Evolutionary conservation across 2,329 filamentous ascomycete species (phyloP).

Genomic region (Scytalidium lignicola): DNA sequence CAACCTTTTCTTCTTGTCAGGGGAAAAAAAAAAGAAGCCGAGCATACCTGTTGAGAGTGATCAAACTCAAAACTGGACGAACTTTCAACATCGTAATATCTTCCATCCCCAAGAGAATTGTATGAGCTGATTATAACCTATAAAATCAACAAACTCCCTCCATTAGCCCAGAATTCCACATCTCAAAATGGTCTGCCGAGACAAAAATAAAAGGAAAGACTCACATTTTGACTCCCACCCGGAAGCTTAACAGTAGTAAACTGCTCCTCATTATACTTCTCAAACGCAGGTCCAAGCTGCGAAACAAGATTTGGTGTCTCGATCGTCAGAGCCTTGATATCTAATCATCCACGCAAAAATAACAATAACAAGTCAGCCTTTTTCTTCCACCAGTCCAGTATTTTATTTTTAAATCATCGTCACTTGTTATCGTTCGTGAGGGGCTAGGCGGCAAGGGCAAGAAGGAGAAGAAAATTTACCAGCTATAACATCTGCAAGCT

Average conservation of each 20-base stretch:
- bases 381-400: background rate
- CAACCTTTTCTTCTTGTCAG: background rate
- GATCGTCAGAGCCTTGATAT: constrained; percentile 81
- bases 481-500: constrained; percentile 85
- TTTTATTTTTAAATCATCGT: no score
- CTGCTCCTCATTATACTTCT: constrained; percentile 96
- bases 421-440: no score
- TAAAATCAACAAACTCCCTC: background rate
- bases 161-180: no score
- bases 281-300: constrained; percentile 75
- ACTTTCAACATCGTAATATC: constrained; percentile 88
- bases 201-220: constrained; percentile 13
- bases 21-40: no score
- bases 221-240: constrained; percentile 72
- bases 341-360: constrained; percentile 43
- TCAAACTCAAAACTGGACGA: constrained; percentile 86
- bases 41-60: constrained; percentile 68
- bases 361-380: no score
- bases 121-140: constrained; percentile 77
- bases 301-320: constrained; percentile 63
- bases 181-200: no score
- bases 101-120: constrained; percentile 72
- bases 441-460: no score
- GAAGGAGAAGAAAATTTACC: constrained; percentile 45
- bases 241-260: constrained; percentile 85